These are phyloP conservation scores for Cordyceps fumosorosea DNA, from an alignment of 2,329 filamentous ascomycete species.

Conservation along the genomic window DNA sequence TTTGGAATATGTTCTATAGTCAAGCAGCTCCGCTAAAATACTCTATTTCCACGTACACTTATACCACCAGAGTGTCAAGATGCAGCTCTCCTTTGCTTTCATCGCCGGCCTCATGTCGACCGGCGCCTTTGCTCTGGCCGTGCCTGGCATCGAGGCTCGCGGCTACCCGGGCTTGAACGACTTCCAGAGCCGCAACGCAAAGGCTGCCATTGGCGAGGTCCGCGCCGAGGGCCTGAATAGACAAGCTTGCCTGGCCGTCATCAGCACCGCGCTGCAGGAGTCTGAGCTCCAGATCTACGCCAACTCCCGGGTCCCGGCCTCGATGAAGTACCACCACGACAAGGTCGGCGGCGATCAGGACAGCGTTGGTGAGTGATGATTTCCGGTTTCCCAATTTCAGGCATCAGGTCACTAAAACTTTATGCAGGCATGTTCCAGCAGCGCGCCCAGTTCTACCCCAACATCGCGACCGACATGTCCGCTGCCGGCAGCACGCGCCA, in stretches of 20 bases:
- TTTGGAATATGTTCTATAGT: too few relatives aligned
- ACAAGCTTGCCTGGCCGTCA: conserved; percentile 7
- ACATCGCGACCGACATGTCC: conserved; percentile 2
- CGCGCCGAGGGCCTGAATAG: neutral
- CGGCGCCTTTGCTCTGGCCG: neutral
- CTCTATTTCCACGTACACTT: neutral
- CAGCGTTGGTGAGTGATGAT: conserved; percentile 1
- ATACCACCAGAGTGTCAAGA: neutral
- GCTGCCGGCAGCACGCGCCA: conserved; percentile 4
- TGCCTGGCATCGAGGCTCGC: neutral
- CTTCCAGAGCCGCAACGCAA: conserved; percentile 7
- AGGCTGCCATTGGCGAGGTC: conserved; percentile 1
- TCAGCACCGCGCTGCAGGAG: conserved; percentile 8
- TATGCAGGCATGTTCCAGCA: conserved; percentile 7
- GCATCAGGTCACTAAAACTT: neutral
- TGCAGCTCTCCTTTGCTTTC: conserved; percentile 5
- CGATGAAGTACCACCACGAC: conserved; percentile 8
- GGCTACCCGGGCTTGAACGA: neutral
- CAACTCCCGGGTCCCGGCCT: conserved; percentile 3
- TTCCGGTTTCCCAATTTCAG: rapidly evolving
- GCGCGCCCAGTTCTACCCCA: neutral
- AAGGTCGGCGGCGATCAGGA: conserved; percentile 8
- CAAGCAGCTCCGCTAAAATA: neutral
- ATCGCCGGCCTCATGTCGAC: conserved; percentile 6
- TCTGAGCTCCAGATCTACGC: conserved; percentile 7